Base-by-base conservation (phyloP, 2,329 filamentous ascomycete genomes). In the Alternaria consortialis region DNA sequence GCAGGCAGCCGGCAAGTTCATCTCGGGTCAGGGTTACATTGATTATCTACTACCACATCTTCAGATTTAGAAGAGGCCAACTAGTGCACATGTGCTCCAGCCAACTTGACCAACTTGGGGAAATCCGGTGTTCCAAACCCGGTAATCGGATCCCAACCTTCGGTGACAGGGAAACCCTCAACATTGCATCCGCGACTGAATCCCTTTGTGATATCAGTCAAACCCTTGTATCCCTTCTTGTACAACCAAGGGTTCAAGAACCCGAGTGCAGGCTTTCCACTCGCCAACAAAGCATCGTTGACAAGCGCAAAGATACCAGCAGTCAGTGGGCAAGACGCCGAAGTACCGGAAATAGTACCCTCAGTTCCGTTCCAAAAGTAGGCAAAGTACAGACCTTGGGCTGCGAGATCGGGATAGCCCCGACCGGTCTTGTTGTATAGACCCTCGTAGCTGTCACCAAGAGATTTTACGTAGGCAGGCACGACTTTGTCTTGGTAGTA, bases 161-260 rank as follows among this genome's bases (percentile, higher is more conserved):
- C 58, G 0, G 69, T 69, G 4, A 69, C 74, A 2, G 75, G 75
- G 54, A 80, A 79, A 0, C 76, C 79, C 34, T 75, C 64, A 1
- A 73, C 74, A 44, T 76, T 76, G 58, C 81, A 83, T 1, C 81
- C 81, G 20, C 71, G 64, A 6, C 71, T 74, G 6, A 67, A 73
- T 1, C 81, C 81, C 39, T 72, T 72, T 31, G 66, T 79, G 66
- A 76, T 81, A 64, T 88, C 86, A 1, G 77, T 86, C 17, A 88
- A 76, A 0, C 79, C 84, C 62, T 79, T 74, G 56, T 80, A 81
- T 5, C 82, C 83, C 47, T 74, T 69, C 11, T 76, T 77, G 70
- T 89, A 89, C 6, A 89, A 70, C 84, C 85, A 88, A 0, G 87
- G 87, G 68, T 89, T 89, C 47, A 89, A 62, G 77, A 87, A 89